Conservation (phyloP, 2,329 filamentous ascomycete species). For the Neofusicoccum sp. region DNA sequence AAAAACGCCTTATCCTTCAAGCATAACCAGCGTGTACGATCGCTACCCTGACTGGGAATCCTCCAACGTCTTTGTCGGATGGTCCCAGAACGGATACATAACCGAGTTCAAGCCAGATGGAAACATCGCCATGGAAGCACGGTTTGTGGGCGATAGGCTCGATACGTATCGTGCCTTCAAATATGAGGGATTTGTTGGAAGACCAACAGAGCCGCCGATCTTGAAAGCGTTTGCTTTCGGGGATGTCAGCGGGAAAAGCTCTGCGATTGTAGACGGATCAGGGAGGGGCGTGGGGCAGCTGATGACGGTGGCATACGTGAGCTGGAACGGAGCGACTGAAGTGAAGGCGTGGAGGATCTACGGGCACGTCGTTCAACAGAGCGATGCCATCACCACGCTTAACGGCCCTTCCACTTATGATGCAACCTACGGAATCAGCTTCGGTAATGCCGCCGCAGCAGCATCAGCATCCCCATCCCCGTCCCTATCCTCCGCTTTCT, state of each 20-base stretch:
- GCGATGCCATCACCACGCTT: background rate
- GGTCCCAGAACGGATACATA: conserved; percentile 39
- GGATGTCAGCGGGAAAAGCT: background rate
- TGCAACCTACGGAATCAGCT: background rate
- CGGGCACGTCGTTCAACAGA: background rate
- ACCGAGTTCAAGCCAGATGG: conserved; percentile 37
- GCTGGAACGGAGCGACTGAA: conserved; percentile 56
- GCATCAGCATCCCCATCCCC: background rate
- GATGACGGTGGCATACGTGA: conserved; percentile 48
- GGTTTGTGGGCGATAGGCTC: conserved; percentile 36
- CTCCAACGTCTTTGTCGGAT: conserved; percentile 40
- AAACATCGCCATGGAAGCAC: conserved; percentile 34
- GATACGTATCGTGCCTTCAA: conserved; percentile 46
- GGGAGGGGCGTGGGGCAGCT: background rate
- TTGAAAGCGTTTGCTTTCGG: conserved; percentile 35
- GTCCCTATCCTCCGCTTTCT: background rate
- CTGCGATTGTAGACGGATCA: conserved; percentile 17
- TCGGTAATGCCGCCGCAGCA: background rate
- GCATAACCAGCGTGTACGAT: conserved; percentile 1
- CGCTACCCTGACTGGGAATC: conserved; percentile 26
- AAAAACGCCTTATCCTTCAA: background rate
- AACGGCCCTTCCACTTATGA: background rate
- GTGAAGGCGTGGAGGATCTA: conserved; percentile 46
- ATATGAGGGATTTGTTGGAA: conserved; percentile 35
- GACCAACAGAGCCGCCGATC: conserved; percentile 33